Base-by-base conservation (phyloP, 2,329 filamentous ascomycete genomes). In the Talaromyces islandicus region DNA sequence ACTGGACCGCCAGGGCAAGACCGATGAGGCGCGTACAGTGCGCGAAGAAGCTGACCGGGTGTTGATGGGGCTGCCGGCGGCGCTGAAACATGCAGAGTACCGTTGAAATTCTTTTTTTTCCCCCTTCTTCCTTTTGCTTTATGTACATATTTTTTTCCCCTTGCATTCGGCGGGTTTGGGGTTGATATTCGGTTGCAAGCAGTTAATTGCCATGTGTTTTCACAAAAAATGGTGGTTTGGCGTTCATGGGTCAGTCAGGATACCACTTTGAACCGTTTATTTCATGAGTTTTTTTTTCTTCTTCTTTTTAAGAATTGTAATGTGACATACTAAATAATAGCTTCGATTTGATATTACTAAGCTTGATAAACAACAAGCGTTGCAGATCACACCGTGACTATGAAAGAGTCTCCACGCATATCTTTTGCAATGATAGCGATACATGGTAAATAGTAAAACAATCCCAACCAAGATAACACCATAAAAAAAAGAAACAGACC, bases 1-100 rank as follows among this genome's bases (percentile, higher is more conserved):
- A 24, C 83, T 88, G 64, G 89, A 91, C 66, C 83, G 89, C 59
- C 85, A 90, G 68, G 90, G 90, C 24, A 85, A 88, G 66, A 71
- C 70, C 12, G 75, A 75, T 3, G 81, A 87, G 63, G 83, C 84
- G 11, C 70, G 71, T 41, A 65, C 65, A 7, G 73, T 78, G 7
- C 73, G 75, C 46, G 73, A 75, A n/a, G 79, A 81, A 65, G 83
- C 75, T 14, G 71, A 75, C 54, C 69, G 69, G 19, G 66, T 77
- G 38, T 71, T 76, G 64, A 70, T 70, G 62, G 68, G 68, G 27
- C 64, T 79, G 51, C 76, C 76, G 5, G 62, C 70, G 21, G 68
- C 70, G 35, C 62, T 77, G 65, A 76, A 72, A 63, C 68, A 70
- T 51, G 57, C 65, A 10, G 60, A 59, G 19, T 62, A 56, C 27